Percentiles rank a stretch among this genome's conserved stretches.
phyloP scores from a whole-genome alignment of 768 basidiomycete genomes.

The Guyanaporus albipodus region DNA sequence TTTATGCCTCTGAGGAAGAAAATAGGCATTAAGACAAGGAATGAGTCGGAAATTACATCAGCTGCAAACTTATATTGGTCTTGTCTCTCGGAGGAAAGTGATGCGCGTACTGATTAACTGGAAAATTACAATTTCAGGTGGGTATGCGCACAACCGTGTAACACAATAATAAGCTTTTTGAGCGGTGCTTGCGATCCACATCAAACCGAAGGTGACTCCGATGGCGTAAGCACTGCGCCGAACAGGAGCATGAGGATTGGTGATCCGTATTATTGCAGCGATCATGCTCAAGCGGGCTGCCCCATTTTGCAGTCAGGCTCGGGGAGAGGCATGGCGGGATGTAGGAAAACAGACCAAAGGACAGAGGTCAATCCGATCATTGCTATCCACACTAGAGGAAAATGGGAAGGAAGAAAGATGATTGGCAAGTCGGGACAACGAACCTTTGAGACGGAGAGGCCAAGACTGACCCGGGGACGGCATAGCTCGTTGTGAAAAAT shows the following conservation, averaged over 20 bases:
- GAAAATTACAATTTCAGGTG: conserved; percentile 1
- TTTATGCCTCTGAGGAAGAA: conserved; percentile 12
- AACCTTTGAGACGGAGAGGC: conserved; percentile 14
- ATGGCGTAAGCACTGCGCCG: neutral
- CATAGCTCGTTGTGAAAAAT: conserved; percentile 8
- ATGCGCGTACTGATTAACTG: conserved; percentile 15
- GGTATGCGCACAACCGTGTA: neutral
- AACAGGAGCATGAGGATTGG: neutral
- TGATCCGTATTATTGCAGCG: conserved; percentile 5
- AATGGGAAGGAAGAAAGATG: neutral
- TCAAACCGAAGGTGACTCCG: conserved; percentile 10
- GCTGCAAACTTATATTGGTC: conserved; percentile 7
- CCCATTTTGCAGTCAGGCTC: conserved; percentile 1
- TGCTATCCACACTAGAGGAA: conserved; percentile 4
- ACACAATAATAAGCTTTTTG: conserved; percentile 6
- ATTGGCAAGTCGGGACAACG: neutral
- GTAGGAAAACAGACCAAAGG: conserved; percentile 7
- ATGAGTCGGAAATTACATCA: conserved; percentile 16
- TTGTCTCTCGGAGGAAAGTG: neutral
- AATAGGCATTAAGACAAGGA: conserved; percentile 15
- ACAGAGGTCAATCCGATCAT: conserved; percentile 2
- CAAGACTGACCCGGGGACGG: conserved; percentile 15
- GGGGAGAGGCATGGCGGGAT: neutral
- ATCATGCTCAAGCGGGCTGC: conserved; percentile 20
- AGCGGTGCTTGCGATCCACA: conserved; percentile 10